Evolutionary conservation across 164 flowering plant species (phyloP).

Genomic region (Malania oleifera): DNA sequence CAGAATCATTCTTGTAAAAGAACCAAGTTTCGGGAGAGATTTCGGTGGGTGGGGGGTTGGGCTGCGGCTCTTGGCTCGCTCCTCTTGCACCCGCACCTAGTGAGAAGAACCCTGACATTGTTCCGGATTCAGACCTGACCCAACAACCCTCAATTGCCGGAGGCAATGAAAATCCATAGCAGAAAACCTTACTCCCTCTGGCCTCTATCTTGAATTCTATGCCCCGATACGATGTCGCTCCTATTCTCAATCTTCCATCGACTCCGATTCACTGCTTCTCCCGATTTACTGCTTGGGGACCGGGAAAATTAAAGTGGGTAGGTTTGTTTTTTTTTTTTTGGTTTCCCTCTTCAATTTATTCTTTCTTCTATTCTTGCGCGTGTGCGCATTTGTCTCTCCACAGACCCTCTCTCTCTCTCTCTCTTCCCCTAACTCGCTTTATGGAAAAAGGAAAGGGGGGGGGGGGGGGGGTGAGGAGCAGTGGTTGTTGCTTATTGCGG

Average conservation of each 20-base stretch:
- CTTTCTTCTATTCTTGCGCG: too few relatives aligned
- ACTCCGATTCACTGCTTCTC: too few relatives aligned
- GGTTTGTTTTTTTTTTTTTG: background rate
- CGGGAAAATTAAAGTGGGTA: background rate
- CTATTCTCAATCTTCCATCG: background rate
- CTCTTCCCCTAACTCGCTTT: background rate
- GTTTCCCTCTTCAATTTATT: background rate
- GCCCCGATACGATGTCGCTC: background rate
- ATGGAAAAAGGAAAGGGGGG: background rate
- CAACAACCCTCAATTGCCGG: conserved; percentile 16
- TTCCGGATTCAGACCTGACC: conserved; percentile 10
- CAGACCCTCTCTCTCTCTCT: background rate
- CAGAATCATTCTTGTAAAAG: conserved; percentile 30
- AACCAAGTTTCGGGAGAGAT: conserved; percentile 32
- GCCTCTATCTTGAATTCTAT: background rate
- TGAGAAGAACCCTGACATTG: conserved; percentile 31
- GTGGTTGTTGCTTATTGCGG: background rate
- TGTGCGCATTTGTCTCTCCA: too few relatives aligned
- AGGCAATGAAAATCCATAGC: conserved; percentile 40
- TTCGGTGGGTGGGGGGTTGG: conserved; percentile 5
- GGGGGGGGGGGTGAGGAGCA: background rate
- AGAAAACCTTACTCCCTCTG: background rate
- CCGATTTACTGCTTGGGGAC: too few relatives aligned
- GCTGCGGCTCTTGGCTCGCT: conserved; percentile 1
- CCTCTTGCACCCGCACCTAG: conserved; percentile 24